Base-by-base conservation (phyloP, 2,329 filamentous ascomycete genomes). In the Alternaria arbusti region DNA sequence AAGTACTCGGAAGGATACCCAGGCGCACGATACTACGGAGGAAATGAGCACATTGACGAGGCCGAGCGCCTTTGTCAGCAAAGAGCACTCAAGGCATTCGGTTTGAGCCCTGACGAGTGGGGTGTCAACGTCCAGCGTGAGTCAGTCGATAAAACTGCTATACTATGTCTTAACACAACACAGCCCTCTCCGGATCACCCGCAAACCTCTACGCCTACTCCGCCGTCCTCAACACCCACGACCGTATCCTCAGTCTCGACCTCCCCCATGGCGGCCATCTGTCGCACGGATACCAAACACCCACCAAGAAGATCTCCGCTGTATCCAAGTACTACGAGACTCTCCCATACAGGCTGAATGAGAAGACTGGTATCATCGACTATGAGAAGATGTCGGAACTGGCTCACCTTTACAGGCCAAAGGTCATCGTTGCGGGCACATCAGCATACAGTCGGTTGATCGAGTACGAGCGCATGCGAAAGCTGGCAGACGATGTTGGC, bases 1-100 rank as follows among this genome's bases (percentile, higher is more conserved):
- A 99, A 99, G 87, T 99, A 99, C 89, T 97, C 94, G 17, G 96
- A 99, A 87, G 96, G 96, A 71, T 97, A 97, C 83, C 96, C 96
- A 72, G 96, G 96, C 81, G 96, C 96, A 76, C 91, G 96, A 83
- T 99, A 99, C 89, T 99, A 99, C 79, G 96, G 96, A 80, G 96
- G 96, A 79, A 99, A 99, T 86, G 92, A 99, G 87, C 93, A 96
- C 88, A 99, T 99, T 73, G 96, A 99, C 83, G 87, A 93, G 83
- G 94, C 97, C 77, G 96, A 99, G 88, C 88, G 92, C 72, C 91
- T 96, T 65, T 99, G 96, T 88, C 96, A 99, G 86, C 87, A 89
- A 82, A 91, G 96, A 84, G 96, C 96, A 70, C 91, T 99, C 68
- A 88, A 93, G 84, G 91, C 94, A 63, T 99, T 98, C 87, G 88